Evolutionary conservation across 176 grass and related monocot species (phyloP), one percentile per base, ranked within the genome.

Genomic region (Echinochloa phyllopogon): DNA sequence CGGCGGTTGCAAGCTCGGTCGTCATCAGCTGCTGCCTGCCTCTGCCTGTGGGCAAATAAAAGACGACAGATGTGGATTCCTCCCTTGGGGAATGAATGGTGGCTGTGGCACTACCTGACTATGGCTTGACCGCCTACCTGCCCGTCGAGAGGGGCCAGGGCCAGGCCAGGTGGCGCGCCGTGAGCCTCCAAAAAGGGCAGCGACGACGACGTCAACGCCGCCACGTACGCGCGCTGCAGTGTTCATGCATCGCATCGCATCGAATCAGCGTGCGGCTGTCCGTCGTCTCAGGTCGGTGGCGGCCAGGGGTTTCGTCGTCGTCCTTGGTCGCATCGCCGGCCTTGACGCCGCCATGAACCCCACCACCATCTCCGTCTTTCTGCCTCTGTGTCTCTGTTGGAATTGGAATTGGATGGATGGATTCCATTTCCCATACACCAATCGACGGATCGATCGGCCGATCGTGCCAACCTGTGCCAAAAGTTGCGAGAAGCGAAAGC

Each of bases 341-440:
- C 76, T 78, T 78, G 76, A 78, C 76, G 76, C 76, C 76, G 76
- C 76, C 76, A 48, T 63, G 57, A 8, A 78, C 23, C 67, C 67
- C 66, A 21, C 65, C 66, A 43, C 36, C 75, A 77, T 42, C 37
- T n/a, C n/a, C 36, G 3, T 29, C 23, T 27, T 7, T 16, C 3
- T 59, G 9, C 8, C 39, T 69, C 40, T 43, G 2, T 78, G 14
- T 60, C 21, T 59, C 5, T 23, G n/a, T 65, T 3, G 69, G 70
- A 51, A 33, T 33, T 33, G 29, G 29, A 33, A 33, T 33, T 51
- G 38, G 38, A 68, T 42, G 75, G 56, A 29, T 64, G 56, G 75
- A 17, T 63, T 63, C 58, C 40, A 13, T 21, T 63, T 72, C 43
- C 23, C 29, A 48, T 6, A 27, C 42, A 21, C 65, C 4, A 38